Evolutionary conservation across 257 asterid genomes (phyloP).

Genomic region (Plectranthus barbatus): DNA sequence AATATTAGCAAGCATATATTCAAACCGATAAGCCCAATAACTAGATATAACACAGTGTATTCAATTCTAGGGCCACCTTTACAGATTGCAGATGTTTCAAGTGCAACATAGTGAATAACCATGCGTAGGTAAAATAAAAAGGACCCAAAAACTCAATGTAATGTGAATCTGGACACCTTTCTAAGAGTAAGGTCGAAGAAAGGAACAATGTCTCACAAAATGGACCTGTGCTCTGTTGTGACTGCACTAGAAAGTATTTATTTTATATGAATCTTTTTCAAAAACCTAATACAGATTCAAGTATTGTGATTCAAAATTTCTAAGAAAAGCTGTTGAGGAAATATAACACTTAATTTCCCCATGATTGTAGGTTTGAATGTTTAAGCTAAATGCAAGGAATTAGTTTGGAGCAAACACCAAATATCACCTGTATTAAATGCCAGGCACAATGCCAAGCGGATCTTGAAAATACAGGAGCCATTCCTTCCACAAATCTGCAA

Average conservation of each 20-base stretch:
- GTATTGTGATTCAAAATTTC: neutral
- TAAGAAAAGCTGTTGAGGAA: neutral
- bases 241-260: neutral
- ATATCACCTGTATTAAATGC: conserved; percentile 87
- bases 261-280: neutral
- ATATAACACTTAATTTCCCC: neutral
- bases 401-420: neutral
- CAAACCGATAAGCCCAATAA: neutral
- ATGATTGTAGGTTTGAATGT: neutral
- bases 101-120: neutral
- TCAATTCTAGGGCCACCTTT: neutral
- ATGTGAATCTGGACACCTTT: neutral
- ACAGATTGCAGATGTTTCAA: neutral
- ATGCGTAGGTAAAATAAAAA: neutral
- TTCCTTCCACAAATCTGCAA: conserved; percentile 96
- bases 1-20: neutral
- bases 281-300: neutral
- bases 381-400: neutral
- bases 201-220: neutral
- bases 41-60: neutral
- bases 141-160: neutral
- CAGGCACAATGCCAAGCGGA: conserved; percentile 98
- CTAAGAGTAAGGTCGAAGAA: neutral
- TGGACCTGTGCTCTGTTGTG: neutral
- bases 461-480: conserved; percentile 98